Conservation (phyloP, 805 yeast genomes). For the Wickerhamomyces kurtzmanii region DNA sequence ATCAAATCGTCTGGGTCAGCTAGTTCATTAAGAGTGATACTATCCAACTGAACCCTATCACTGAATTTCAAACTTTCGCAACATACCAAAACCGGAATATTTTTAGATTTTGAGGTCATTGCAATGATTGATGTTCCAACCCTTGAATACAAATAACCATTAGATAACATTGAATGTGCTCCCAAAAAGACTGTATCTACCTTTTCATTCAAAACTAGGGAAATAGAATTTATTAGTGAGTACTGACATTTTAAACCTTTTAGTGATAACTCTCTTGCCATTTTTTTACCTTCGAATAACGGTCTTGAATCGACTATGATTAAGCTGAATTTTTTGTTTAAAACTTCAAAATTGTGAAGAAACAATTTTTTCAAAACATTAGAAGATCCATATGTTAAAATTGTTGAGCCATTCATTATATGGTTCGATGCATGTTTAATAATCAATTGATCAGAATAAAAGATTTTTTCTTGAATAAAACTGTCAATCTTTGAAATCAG, state of each 20-base stretch:
- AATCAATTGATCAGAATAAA: slow-evolving; percentile 74
- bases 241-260: slow-evolving; percentile 65
- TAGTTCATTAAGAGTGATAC: slow-evolving; percentile 89
- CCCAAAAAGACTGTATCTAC: slow-evolving; percentile 90
- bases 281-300: slow-evolving; percentile 80
- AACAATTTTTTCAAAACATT: slow-evolving; percentile 73
- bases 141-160: slow-evolving; percentile 86
- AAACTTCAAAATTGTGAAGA: slow-evolving; percentile 50
- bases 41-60: slow-evolving; percentile 90
- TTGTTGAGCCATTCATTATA: slow-evolving; percentile 65
- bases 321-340: slow-evolving; percentile 65
- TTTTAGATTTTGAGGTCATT: slow-evolving; percentile 78
- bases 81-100: slow-evolving; percentile 90
- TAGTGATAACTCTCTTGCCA: slow-evolving; percentile 54
- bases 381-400: slow-evolving; percentile 83
- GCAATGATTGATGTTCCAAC: slow-evolving; percentile 94
- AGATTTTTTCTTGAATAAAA: slow-evolving; percentile 78
- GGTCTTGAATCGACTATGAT: slow-evolving; percentile 92
- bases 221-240: slow-evolving; percentile 67
- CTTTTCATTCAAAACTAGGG: slow-evolving; percentile 65
- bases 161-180: slow-evolving; percentile 94
- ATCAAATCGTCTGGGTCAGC: slow-evolving; percentile 70
- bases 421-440: slow-evolving; percentile 72
- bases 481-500: slow-evolving; percentile 64
- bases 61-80: slow-evolving; percentile 93